phyloP scores from a whole-genome alignment of 78 protist genomes.

The Isochrysis galbana region DNA sequence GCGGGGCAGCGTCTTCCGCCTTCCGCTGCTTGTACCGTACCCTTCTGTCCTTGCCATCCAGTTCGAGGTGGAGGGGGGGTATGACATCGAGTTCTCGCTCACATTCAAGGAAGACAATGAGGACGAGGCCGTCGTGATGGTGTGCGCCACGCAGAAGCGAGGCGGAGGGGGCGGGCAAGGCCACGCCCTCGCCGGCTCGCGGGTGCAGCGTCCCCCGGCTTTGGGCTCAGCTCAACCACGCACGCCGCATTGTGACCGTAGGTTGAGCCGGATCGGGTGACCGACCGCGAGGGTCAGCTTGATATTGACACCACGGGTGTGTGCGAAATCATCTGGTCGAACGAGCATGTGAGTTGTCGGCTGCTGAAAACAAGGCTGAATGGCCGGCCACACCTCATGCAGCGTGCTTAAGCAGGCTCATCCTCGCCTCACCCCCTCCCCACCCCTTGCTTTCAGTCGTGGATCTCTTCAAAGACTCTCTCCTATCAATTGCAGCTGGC shows the following conservation, averaged over 20 bases:
- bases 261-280: not conserved
- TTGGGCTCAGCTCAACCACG: no score
- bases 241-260: no score
- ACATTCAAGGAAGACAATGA: not conserved
- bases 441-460: no score
- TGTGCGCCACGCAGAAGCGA: not conserved
- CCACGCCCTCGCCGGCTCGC: no score
- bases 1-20: not conserved
- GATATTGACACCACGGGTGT: constrained; percentile 16
- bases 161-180: no score
- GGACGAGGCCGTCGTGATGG: no score
- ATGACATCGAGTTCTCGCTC: constrained; percentile 22
- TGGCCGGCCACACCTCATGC: no score
- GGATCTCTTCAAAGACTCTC: constrained; percentile 4
- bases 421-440: no score
- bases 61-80: constrained; percentile 1
- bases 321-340: not conserved
- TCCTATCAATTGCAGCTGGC: constrained; percentile 21
- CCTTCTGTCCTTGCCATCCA: not conserved
- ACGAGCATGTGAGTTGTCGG: no score
- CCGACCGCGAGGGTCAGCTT: constrained; percentile 23
- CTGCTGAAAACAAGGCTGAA: no score
- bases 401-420: no score
- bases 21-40: not conserved
- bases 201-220: no score